phyloP scores from a whole-genome alignment of 2,329 filamentous ascomycete genomes.

The Fusarium succisae region DNA sequence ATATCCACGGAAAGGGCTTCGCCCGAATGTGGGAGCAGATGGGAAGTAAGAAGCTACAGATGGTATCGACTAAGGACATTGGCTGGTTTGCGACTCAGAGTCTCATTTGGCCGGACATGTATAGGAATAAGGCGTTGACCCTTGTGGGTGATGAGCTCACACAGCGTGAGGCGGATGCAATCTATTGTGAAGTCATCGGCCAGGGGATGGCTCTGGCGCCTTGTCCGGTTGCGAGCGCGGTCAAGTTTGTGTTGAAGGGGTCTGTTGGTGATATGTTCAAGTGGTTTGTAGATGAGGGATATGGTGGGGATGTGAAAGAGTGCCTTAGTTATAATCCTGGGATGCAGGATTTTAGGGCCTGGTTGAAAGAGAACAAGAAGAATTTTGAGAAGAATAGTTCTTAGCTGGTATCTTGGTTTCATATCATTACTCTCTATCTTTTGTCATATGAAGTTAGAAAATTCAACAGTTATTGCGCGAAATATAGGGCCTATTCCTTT shows the following conservation, averaged over 20 bases:
- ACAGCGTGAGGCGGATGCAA: slow-evolving; percentile 12
- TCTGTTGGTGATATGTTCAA: slow-evolving; percentile 25
- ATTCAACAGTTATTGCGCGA: fast-evolving
- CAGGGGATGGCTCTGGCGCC: slow-evolving; percentile 14
- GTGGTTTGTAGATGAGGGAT: slow-evolving; percentile 29
- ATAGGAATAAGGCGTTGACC: slow-evolving; percentile 13
- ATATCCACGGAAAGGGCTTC: slow-evolving; percentile 46
- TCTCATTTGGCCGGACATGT: slow-evolving; percentile 47
- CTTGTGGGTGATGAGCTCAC: slow-evolving; percentile 32
- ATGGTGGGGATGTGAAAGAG: slow-evolving; percentile 20
- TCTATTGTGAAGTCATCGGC: slow-evolving; percentile 1
- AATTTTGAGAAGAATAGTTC: background rate
- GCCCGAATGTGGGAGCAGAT: slow-evolving; percentile 40
- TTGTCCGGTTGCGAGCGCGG: slow-evolving; percentile 13
- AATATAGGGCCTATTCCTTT: fast-evolving
- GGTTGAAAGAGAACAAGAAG: slow-evolving; percentile 2
- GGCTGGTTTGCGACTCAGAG: slow-evolving; percentile 52
- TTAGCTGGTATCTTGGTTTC: background rate
- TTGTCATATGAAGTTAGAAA: fast-evolving
- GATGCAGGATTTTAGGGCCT: slow-evolving; percentile 17
- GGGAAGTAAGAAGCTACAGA: slow-evolving; percentile 44
- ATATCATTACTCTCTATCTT: no score
- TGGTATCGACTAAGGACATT: slow-evolving; percentile 52
- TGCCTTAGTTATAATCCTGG: background rate
- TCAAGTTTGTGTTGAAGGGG: slow-evolving; percentile 21